Evolutionary conservation across 2,329 filamentous ascomycete species (phyloP).

Genomic region (Fusarium mangiferae): DNA sequence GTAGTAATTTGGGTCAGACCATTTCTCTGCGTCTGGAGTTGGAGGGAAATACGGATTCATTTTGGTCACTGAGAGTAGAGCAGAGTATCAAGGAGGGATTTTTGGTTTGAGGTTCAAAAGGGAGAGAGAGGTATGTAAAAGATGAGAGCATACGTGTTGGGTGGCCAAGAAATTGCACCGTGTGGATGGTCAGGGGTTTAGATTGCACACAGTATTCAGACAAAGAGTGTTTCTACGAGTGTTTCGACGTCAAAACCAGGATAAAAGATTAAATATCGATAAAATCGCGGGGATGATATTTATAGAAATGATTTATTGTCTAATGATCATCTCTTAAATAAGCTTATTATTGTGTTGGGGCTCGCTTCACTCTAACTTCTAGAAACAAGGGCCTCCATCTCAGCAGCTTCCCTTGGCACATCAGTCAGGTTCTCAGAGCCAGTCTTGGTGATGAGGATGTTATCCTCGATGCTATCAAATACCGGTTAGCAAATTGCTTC

Average conservation of each 20-base stretch:
- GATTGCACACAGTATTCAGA: constrained; percentile 24
- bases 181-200: constrained; percentile 21
- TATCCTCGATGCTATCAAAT: constrained; percentile 68
- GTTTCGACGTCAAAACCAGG: not conserved
- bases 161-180: constrained; percentile 40
- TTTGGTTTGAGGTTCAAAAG: not conserved
- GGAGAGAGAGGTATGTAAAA: constrained; percentile 17
- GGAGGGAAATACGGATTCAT: constrained; percentile 14
- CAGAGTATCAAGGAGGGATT: not conserved
- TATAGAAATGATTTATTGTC: constrained; percentile 6
- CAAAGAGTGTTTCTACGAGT: not conserved
- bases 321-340: not conserved
- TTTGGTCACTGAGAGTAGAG: not conserved
- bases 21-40: constrained; percentile 11
- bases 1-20: constrained; percentile 21
- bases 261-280: not conserved
- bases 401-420: constrained; percentile 73
- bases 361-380: constrained; percentile 22
- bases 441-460: constrained; percentile 75
- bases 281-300: constrained; percentile 1
- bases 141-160: not conserved
- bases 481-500: constrained; percentile 33
- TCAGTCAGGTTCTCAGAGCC: constrained; percentile 80
- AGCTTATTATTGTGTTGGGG: not conserved
- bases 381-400: constrained; percentile 61